Evolutionary conservation across 2,329 filamentous ascomycete species (phyloP), one percentile per base, ranked within the genome.

Genomic region (Massarina eburnea): DNA sequence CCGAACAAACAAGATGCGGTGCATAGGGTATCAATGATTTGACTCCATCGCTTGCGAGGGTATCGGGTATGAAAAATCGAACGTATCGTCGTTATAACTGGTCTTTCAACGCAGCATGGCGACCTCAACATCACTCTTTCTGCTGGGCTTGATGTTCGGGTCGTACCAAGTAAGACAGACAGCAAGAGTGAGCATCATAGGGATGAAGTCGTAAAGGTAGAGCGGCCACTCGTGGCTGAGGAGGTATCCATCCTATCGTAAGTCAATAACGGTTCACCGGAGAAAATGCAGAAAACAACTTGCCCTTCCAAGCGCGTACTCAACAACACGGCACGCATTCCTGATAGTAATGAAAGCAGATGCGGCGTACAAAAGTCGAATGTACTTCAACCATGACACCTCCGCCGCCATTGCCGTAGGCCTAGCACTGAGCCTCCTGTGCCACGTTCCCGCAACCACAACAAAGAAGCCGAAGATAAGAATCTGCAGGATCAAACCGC

Each of bases 391-490:
- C 72, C 72, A 73, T 2, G 58, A 46, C 22, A 66, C 36, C 20
- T 55, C 37, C 3, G 8, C 17, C n/a, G 27, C 20, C 10, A 29
- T 20, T 17, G 62, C 69, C 0, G 70, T 45, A 5, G 35, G 67
- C 8, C 51, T 37, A 10, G 48, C 58, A 1, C 30, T 42, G 20
- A 78, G 67, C 4, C 75, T 67, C 4, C 49, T 35, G 50, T 82
- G 74, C 61, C 81, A 81, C 2, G 77, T 45, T 8, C 72, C 49
- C 0, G 77, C 71, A 1, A 73, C 73, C 15, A 73, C 43, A 22
- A 78, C 59, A 54, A 84, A 84, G n/a, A 82, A 60, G n/a, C 71
- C 73, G 49, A 84, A 82, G 43, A 78, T 72, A 30, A 79, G 29
- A 19, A 84, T 69, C 57, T 85, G 81, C 17, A 82, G 58, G 26